Evolutionary conservation across 2,329 filamentous ascomycete genomes (phyloP).

Genomic region (Zymoseptoria passerinii): DNA sequence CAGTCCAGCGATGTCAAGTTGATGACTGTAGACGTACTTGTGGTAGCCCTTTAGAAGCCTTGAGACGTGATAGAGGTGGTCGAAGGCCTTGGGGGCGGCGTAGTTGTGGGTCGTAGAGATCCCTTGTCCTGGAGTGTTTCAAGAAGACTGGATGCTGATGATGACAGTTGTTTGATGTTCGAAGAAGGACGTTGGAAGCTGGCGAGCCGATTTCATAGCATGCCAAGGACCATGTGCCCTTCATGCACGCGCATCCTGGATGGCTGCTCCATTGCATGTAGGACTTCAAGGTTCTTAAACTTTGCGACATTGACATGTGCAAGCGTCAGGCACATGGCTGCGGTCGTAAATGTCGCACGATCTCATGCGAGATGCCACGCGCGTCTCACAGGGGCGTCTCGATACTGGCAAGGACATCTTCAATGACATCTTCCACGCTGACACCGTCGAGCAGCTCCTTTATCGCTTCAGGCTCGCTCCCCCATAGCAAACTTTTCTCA

Average conservation of each 20-base stretch:
- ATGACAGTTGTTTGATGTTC: background rate
- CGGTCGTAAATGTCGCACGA: background rate
- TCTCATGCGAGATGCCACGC: background rate
- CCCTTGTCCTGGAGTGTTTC: background rate
- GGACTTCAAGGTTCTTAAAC: no score
- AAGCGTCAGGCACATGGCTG: background rate
- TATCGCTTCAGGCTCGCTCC: conserved; percentile 67
- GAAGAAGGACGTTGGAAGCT: background rate
- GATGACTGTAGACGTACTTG: background rate
- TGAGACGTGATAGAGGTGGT: background rate
- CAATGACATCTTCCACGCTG: conserved; percentile 48
- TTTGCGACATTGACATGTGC: background rate
- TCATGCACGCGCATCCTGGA: background rate
- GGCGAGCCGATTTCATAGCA: background rate
- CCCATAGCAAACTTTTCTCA: conserved; percentile 89
- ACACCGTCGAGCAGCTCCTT: conserved; percentile 54
- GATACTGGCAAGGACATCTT: conserved; percentile 49
- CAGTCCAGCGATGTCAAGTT: background rate
- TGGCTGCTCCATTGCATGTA: background rate
- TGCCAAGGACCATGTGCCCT: background rate
- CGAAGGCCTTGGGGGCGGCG: background rate
- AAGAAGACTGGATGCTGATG: background rate
- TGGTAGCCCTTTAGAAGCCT: background rate
- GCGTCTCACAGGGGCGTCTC: conserved; percentile 44
- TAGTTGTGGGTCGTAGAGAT: background rate